A percentile compares a stretch with the other conserved stretches of the same genome.
Evolutionary conservation across 306 rosid genomes (phyloP).

Genomic region (Cyamopsis tetragonoloba): DNA sequence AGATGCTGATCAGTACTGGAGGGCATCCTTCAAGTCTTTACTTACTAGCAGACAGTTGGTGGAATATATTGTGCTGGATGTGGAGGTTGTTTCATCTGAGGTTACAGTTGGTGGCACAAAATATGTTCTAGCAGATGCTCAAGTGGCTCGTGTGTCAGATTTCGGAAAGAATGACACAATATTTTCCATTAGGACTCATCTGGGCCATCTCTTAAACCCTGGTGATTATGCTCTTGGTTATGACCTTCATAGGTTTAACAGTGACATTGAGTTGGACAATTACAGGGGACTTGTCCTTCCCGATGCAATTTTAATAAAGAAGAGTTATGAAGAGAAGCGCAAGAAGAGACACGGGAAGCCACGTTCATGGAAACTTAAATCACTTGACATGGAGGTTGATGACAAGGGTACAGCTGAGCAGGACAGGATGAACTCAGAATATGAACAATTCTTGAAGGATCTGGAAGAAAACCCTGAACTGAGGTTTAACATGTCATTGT

Average conservation of each 20-base stretch:
- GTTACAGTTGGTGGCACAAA: slow-evolving; percentile 51
- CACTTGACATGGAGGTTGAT: slow-evolving; percentile 60
- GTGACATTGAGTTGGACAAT: slow-evolving; percentile 54
- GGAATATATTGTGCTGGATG: slow-evolving; percentile 64
- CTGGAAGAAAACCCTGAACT: slow-evolving; percentile 5
- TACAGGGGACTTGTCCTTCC: slow-evolving; percentile 51
- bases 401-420: slow-evolving; percentile 36
- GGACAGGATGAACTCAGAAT: slow-evolving; percentile 44
- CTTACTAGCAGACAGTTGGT: slow-evolving; percentile 65
- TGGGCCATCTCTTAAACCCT: slow-evolving; percentile 60
- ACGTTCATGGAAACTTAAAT: slow-evolving; percentile 51
- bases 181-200: slow-evolving; percentile 67
- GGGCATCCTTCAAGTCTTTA: slow-evolving; percentile 51
- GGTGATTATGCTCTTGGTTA: slow-evolving; percentile 84
- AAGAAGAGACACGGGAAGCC: slow-evolving; percentile 50
- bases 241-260: slow-evolving; percentile 49
- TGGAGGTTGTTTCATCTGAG: slow-evolving; percentile 47
- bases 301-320: slow-evolving; percentile 62
- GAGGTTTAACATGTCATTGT: slow-evolving; percentile 49
- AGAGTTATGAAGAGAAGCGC: slow-evolving; percentile 68
- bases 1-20: slow-evolving; percentile 77
- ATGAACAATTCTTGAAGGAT: slow-evolving; percentile 38
- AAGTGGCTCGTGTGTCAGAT: slow-evolving; percentile 69
- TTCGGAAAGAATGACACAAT: slow-evolving; percentile 67
- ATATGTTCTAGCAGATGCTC: slow-evolving; percentile 61